These are phyloP conservation scores for Albatrellus sp. DNA, from an alignment of 1,284 basidiomycete genomes.

Conservation along the genomic window DNA sequence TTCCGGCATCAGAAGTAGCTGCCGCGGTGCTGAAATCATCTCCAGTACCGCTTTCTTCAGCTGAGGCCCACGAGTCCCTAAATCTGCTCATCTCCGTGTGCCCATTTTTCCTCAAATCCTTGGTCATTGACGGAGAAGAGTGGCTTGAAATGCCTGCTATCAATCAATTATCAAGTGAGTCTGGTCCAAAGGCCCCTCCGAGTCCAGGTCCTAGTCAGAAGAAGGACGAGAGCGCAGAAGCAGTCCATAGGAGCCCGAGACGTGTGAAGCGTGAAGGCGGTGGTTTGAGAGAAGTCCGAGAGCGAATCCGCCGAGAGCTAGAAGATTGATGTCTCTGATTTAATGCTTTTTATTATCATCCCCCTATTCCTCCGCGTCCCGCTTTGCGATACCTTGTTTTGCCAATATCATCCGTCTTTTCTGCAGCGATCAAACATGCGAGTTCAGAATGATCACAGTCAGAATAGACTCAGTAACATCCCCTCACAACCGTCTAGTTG, in stretches of 20 bases:
- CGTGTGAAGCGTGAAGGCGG: constrained; percentile 55
- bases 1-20: constrained; percentile 52
- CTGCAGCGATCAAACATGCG: background rate
- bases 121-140: constrained; percentile 53
- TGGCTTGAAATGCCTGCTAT: constrained; percentile 74
- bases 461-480: no score
- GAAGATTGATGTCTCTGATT: constrained; percentile 37
- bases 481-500: no score
- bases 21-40: constrained; percentile 64
- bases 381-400: constrained; percentile 11
- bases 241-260: constrained; percentile 55
- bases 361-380: constrained; percentile 1
- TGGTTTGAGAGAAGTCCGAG: constrained; percentile 63
- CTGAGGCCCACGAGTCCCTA: constrained; percentile 65
- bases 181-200: constrained; percentile 12
- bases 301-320: constrained; percentile 65
- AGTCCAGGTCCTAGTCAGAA: constrained; percentile 15
- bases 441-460: background rate
- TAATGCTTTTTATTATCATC: constrained; percentile 5
- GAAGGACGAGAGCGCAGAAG: constrained; percentile 31
- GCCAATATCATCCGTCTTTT: constrained; percentile 1
- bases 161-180: constrained; percentile 9
- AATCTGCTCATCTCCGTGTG: constrained; percentile 52
- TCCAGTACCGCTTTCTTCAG: constrained; percentile 60
- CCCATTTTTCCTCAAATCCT: constrained; percentile 61